These are phyloP conservation scores for Globisporangium nagaii DNA, from an alignment of 352 stramenopile species.

Conservation along the genomic window DNA sequence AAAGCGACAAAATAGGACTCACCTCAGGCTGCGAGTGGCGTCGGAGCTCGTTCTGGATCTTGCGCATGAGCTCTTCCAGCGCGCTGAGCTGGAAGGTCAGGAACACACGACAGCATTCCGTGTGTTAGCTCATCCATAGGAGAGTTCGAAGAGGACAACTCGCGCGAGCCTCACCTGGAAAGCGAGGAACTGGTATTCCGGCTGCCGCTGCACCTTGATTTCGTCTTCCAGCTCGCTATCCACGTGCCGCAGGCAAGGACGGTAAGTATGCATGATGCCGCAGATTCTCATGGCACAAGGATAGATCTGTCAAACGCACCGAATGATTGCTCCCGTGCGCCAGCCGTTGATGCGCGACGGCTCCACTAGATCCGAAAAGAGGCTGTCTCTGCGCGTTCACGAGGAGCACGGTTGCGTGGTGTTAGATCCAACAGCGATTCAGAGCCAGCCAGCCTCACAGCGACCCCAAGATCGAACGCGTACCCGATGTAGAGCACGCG, in stretches of 20 bases:
- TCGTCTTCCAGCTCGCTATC: conserved; percentile 84
- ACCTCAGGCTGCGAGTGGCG: conserved; percentile 32
- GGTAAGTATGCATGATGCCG: too few relatives aligned
- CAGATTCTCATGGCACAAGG: too few relatives aligned
- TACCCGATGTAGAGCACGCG: conserved; percentile 92
- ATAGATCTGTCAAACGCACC: too few relatives aligned
- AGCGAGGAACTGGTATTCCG: conserved; percentile 57
- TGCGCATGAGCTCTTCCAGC: conserved; percentile 61
- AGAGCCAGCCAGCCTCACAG: neutral
- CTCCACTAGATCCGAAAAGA: conserved; percentile 94
- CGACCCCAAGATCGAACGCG: neutral
- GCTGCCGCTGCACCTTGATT: conserved; percentile 55
- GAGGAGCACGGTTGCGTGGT: neutral
- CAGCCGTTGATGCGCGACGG: conserved; percentile 91
- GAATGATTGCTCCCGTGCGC: conserved; percentile 91
- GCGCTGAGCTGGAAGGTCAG: conserved; percentile 30
- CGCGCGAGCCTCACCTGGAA: conserved; percentile 53
- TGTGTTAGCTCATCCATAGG: too few relatives aligned
- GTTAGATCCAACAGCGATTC: too few relatives aligned
- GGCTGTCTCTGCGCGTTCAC: conserved; percentile 61
- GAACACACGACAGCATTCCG: neutral
- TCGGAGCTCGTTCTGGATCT: conserved; percentile 51
- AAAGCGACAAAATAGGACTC: conserved; percentile 25
- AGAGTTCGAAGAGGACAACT: too few relatives aligned
- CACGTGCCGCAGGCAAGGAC: neutral